Evolutionary conservation across 495 filamentous ascomycete genomes (phyloP).

Genomic region (Xylaria sp.): DNA sequence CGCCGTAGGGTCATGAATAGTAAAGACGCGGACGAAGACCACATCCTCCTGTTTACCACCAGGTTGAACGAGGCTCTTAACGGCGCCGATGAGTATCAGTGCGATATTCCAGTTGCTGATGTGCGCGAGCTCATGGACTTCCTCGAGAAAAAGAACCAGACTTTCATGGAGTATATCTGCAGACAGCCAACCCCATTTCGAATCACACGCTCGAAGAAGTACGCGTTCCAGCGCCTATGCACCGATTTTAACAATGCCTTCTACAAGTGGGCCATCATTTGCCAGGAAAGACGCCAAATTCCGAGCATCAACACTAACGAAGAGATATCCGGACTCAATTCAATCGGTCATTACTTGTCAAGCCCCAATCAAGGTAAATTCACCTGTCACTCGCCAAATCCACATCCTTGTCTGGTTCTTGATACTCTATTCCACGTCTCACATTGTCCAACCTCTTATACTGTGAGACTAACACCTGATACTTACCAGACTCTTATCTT

Average conservation of each 20-base stretch:
- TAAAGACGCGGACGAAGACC: constrained; percentile 7
- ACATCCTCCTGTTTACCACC: constrained; percentile 31
- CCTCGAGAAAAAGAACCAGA: constrained; percentile 7
- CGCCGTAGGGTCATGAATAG: background rate
- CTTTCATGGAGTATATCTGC: constrained; percentile 18
- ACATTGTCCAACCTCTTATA: background rate
- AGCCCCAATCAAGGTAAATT: background rate
- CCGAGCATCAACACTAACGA: background rate
- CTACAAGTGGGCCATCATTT: background rate
- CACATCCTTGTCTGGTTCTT: background rate
- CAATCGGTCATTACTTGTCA: background rate
- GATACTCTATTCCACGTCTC: background rate
- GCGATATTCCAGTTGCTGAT: constrained; percentile 33
- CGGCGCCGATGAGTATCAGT: constrained; percentile 22
- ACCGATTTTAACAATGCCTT: background rate
- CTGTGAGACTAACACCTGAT: background rate
- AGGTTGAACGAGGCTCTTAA: constrained; percentile 37
- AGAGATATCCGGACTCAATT: background rate
- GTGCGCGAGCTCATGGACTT: constrained; percentile 28
- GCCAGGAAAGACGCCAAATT: background rate
- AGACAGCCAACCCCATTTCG: constrained; percentile 20
- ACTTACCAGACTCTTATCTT: background rate
- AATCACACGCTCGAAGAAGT: constrained; percentile 27
- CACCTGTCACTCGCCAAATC: background rate
- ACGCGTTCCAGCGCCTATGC: constrained; percentile 27